Conservation (phyloP, 2,329 filamentous ascomycete genomes). For the Podosphaera fusca region DNA sequence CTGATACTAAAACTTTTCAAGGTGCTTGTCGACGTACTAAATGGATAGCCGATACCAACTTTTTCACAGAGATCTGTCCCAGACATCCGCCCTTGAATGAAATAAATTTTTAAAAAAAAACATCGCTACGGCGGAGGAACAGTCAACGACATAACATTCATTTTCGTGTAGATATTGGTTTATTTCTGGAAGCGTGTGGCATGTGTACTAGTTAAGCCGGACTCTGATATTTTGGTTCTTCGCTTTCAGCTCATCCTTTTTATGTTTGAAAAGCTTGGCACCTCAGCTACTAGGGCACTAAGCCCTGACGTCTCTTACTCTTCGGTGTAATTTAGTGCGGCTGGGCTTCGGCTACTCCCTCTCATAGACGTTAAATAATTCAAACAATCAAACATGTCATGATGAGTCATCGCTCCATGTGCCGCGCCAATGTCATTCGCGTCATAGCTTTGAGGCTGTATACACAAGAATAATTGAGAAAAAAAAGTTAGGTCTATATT, state of each 20-base stretch:
- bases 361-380: neutral
- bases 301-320: neutral
- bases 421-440: too few relatives aligned
- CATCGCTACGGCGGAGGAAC: neutral
- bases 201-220: neutral
- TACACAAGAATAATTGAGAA: too few relatives aligned
- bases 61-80: too few relatives aligned
- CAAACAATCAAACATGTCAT: neutral
- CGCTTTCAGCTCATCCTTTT: neutral
- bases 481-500: too few relatives aligned
- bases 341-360: neutral
- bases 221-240: neutral
- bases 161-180: neutral
- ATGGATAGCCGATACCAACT: too few relatives aligned
- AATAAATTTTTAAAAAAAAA: neutral
- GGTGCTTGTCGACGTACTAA: too few relatives aligned
- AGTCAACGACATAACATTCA: neutral
- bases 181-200: neutral
- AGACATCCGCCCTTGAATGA: neutral
- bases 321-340: neutral
- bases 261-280: neutral
- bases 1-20: too few relatives aligned
- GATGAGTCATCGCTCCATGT: too few relatives aligned
- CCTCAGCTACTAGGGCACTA: neutral
- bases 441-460: too few relatives aligned